Evolutionary conservation across 495 filamentous ascomycete genomes (phyloP).

Genomic region (Annulohypoxylon moriforme): DNA sequence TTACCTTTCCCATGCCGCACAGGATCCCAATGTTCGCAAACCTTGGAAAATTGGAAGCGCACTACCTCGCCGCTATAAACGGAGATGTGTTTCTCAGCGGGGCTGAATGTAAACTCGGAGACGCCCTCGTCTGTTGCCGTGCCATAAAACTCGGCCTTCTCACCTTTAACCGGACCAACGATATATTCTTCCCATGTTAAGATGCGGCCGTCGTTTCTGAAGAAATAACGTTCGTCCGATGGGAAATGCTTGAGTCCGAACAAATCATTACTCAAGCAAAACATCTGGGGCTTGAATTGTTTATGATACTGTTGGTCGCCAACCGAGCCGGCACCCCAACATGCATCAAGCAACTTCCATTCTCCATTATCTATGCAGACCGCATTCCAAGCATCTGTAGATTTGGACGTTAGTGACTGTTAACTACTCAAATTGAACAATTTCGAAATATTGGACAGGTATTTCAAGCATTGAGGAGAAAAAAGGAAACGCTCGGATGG

Average conservation of each 20-base stretch:
- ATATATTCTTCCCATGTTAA: conserved; percentile 85
- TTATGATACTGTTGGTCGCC: conserved; percentile 68
- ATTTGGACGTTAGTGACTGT: conserved; percentile 41
- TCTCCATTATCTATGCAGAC: conserved; percentile 83
- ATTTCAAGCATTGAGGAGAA: neutral
- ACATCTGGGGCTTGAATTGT: conserved; percentile 74
- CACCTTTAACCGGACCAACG: conserved; percentile 58
- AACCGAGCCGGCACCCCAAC: conserved; percentile 88
- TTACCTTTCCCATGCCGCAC: conserved; percentile 70
- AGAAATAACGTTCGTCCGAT: conserved; percentile 71
- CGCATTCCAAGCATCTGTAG: conserved; percentile 86
- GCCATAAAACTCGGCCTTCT: conserved; percentile 63
- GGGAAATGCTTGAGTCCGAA: conserved; percentile 88
- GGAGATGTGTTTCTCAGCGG: conserved; percentile 66
- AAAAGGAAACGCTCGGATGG: neutral
- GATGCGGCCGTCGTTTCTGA: conserved; percentile 62
- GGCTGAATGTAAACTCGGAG: conserved; percentile 69
- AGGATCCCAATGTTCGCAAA: conserved; percentile 83
- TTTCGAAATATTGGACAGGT: neutral
- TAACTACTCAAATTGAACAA: neutral
- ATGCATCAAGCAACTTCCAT: conserved; percentile 93
- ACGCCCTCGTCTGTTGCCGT: conserved; percentile 70
- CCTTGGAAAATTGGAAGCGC: conserved; percentile 78
- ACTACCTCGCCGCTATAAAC: conserved; percentile 62
- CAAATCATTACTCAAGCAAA: conserved; percentile 82